These are phyloP conservation scores for Dacryopinax primogenitus DNA, from an alignment of 768 basidiomycete genomes.

Conservation along the genomic window DNA sequence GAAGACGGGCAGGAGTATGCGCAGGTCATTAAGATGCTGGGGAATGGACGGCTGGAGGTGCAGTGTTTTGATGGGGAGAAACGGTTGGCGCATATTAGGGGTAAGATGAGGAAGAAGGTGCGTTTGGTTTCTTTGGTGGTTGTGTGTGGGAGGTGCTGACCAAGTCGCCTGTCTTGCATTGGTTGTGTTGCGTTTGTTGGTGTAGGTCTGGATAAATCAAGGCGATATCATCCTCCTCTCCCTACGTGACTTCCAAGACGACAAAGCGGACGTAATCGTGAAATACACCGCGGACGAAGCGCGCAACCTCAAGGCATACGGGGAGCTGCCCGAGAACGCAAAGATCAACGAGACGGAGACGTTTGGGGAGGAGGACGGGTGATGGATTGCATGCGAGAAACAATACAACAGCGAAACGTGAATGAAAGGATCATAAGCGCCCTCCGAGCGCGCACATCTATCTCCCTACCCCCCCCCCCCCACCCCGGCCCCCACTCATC, in stretches of 20 bases:
- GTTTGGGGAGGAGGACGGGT: slow-evolving; percentile 83
- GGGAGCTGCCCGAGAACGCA: slow-evolving; percentile 90
- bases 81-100: slow-evolving; percentile 91
- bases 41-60: slow-evolving; percentile 92
- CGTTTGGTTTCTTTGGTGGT: slow-evolving; percentile 23
- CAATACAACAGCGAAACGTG: slow-evolving; percentile 67
- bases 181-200: background rate
- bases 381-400: slow-evolving; percentile 81
- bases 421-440: no score
- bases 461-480: no score
- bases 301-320: slow-evolving; percentile 68
- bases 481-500: no score
- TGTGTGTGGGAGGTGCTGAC: no score
- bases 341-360: slow-evolving; percentile 95
- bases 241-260: slow-evolving; percentile 96
- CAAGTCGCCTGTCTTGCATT: background rate
- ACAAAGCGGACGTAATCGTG: slow-evolving; percentile 98
- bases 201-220: slow-evolving; percentile 96
- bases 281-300: slow-evolving; percentile 97
- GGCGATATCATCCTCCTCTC: slow-evolving; percentile 93
- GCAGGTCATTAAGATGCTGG: slow-evolving; percentile 96
- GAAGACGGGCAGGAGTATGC: slow-evolving; percentile 99
- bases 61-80: slow-evolving; percentile 98
- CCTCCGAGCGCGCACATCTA: no score
- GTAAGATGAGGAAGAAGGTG: slow-evolving; percentile 99